Evolutionary conservation across 2,329 filamentous ascomycete species (phyloP), one percentile per base, ranked within the genome.

Genomic region (Fusarium keratoplasticum): DNA sequence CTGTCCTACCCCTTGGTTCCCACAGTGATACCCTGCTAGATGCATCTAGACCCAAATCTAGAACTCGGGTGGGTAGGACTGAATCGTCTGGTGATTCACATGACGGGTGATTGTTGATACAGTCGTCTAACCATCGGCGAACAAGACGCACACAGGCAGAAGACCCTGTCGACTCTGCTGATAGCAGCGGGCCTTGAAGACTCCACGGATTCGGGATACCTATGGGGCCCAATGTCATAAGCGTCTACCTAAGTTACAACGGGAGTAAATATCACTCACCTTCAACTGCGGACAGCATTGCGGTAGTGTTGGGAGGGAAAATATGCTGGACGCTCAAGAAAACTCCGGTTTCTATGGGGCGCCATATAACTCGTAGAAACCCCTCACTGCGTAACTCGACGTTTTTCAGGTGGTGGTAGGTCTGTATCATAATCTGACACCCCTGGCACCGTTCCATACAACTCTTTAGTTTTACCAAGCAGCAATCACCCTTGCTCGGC

Each of bases 51-150:
- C 6, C 20, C 20, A 22, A 22, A 22, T 22, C 11, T 4, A 42
- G 20, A 42, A 42, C 40, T 42, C 40, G 6, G 6, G 40, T 42
- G 2, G 40, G 40, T 8, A 42, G 11, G 3, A 42, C 40, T 22
- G 40, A 11, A 4, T 42, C 6, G 1, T 42, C 1, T 42, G 11
- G 1, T 1, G 40, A 14, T 14, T 0, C 4, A 3, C 40, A 42
- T 0, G 11, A 42, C 3, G 6, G 11, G 11, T 42, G 40, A 2
- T 42, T 22, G 40, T 14, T 8, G 20, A 22, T 14, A 22, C 40
- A 42, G n/a, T 42, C 20, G 13, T 42, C 20, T 14, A 42, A 22
- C 40, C 40, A 42, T 14, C 40, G 40, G 40, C 6, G 20, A 42
- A 14, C 11, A 42, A 42, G 40, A 42, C 20, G 20, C 20, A 42